Percentiles rank a stretch among this genome's conserved stretches.
Evolutionary conservation across 1,284 basidiomycete genomes (phyloP).

Genomic region (Rhodotorula sp.): DNA sequence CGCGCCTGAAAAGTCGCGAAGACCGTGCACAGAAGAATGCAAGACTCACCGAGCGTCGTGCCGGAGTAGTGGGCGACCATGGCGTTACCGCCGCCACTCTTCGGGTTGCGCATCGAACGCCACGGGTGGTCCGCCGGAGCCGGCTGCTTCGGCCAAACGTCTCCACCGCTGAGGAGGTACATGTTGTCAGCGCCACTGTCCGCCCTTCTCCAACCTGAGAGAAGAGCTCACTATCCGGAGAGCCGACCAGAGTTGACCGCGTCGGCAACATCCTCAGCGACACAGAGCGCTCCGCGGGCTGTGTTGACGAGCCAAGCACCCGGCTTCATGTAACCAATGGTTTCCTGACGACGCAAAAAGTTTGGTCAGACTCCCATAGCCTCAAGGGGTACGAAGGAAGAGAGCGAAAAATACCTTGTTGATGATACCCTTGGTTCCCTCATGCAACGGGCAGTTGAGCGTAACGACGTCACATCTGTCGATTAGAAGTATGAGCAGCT

Average conservation of each 20-base stretch:
- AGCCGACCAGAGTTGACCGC: slow-evolving; percentile 71
- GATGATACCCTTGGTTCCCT: slow-evolving; percentile 75
- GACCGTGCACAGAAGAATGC: no score
- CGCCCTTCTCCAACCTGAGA: background rate
- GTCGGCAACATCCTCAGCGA: slow-evolving; percentile 73
- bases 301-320: slow-evolving; percentile 52
- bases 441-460: slow-evolving; percentile 88
- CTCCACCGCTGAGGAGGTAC: slow-evolving; percentile 37
- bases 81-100: slow-evolving; percentile 60
- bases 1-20: background rate
- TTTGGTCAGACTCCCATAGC: background rate
- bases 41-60: slow-evolving; percentile 15
- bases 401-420: slow-evolving; percentile 14
- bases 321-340: slow-evolving; percentile 86
- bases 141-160: slow-evolving; percentile 58
- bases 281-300: slow-evolving; percentile 88
- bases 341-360: slow-evolving; percentile 59
- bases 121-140: slow-evolving; percentile 82
- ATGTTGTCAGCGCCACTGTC: background rate
- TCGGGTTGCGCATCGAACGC: slow-evolving; percentile 70
- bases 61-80: slow-evolving; percentile 32
- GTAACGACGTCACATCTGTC: slow-evolving; percentile 66
- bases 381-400: no score
- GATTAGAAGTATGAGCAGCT: background rate
- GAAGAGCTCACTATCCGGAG: slow-evolving; percentile 60